These are phyloP conservation scores for Chalciporus sphaerocephalus DNA, from an alignment of 768 basidiomycete species.

Conservation along the genomic window DNA sequence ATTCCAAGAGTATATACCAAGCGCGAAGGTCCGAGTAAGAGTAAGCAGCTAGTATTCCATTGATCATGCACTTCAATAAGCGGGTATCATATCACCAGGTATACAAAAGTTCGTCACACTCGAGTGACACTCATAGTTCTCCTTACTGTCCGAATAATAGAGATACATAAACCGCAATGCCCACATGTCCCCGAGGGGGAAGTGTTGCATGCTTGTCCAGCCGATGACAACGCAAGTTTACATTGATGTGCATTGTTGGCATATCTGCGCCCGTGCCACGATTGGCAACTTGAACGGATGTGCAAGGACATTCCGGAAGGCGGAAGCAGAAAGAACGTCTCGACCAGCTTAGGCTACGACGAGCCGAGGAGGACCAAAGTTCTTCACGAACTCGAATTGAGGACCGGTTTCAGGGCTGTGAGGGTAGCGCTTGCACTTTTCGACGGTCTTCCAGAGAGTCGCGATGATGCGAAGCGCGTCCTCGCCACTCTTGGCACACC, in stretches of 20 bases:
- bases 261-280: neutral
- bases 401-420: constrained; percentile 77
- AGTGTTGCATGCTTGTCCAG: neutral
- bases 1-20: too few species aligned
- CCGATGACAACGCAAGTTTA: constrained; percentile 1
- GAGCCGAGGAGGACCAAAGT: constrained; percentile 39
- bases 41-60: too few species aligned
- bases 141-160: neutral
- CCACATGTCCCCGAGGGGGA: neutral
- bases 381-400: constrained; percentile 70
- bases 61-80: neutral
- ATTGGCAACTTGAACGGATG: neutral
- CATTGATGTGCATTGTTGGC: constrained; percentile 6
- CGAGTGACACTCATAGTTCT: neutral
- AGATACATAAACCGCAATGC: constrained; percentile 1
- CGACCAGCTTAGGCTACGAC: constrained; percentile 4
- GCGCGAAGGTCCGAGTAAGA: too few species aligned
- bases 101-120: neutral
- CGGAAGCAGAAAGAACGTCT: neutral
- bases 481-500: constrained; percentile 54
- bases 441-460: constrained; percentile 67
- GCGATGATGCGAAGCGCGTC: constrained; percentile 65
- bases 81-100: constrained; percentile 4
- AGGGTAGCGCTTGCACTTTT: constrained; percentile 72
- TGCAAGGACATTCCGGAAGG: neutral